Evolutionary conservation across 768 basidiomycete genomes (phyloP).

Genomic region (Tylopilus vinaceipallidus): DNA sequence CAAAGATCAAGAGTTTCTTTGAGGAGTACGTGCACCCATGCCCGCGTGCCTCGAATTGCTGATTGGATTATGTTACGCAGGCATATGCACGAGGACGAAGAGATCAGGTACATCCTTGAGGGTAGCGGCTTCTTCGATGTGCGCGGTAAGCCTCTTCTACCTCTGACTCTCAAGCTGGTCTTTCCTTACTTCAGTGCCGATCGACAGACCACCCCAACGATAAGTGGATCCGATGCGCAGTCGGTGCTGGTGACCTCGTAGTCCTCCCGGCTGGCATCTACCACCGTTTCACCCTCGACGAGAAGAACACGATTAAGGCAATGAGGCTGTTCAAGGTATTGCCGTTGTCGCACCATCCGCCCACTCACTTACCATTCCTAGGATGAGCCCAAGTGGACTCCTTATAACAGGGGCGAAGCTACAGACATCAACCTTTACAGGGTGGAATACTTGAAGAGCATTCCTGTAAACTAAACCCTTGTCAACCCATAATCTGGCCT

Average conservation of each 20-base stretch:
- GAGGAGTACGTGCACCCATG: conserved; percentile 55
- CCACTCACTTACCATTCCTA: conserved; percentile 28
- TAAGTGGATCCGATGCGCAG: conserved; percentile 78
- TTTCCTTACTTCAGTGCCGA: neutral
- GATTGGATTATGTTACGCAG: conserved; percentile 34
- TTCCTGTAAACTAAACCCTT: conserved; percentile 35
- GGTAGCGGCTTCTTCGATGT: conserved; percentile 95
- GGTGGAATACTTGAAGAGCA: conserved; percentile 53
- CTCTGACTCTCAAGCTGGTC: neutral
- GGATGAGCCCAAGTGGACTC: conserved; percentile 92
- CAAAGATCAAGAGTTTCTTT: conserved; percentile 80
- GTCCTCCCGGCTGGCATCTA: conserved; percentile 90
- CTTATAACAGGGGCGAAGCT: conserved; percentile 59
- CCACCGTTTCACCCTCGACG: conserved; percentile 91
- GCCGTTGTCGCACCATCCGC: neutral
- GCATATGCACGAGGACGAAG: conserved; percentile 95
- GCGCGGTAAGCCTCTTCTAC: conserved; percentile 54
- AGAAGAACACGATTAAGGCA: conserved; percentile 67
- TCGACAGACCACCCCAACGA: conserved; percentile 62
- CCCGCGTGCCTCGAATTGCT: neutral
- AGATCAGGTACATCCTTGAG: conserved; percentile 83
- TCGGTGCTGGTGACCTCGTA: conserved; percentile 78
- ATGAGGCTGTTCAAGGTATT: conserved; percentile 82
- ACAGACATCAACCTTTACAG: conserved; percentile 69
- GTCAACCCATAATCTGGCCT: no score